Evolutionary conservation across 768 basidiomycete species (phyloP), one percentile per base, ranked within the genome.

Genomic region (Serendipita sp.): DNA sequence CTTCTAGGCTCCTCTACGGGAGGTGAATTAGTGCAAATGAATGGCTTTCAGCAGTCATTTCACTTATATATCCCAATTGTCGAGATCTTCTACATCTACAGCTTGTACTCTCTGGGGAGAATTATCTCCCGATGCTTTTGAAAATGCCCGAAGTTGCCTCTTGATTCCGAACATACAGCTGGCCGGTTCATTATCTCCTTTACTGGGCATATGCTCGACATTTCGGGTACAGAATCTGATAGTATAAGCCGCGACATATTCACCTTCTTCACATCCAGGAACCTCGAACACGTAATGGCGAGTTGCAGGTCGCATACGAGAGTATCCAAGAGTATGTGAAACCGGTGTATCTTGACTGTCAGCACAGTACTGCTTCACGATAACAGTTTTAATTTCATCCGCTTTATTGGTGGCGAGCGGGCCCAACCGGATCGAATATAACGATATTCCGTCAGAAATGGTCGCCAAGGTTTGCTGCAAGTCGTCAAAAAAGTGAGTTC

Each of bases 361-460:
- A 35, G 65, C 53, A 32, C 65, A 65, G 38, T 44, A 13, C 41
- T 65, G 65, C n/a, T 60, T 18, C 10, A 65, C 54, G n/a, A 53
- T 47, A 30, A 65, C 32, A 34, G 34, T 44, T 38, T 35, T 51
- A 28, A 24, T 24, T 24, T 24, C 24, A 24, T 24, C 24, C 24
- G 24, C 24, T 24, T 15, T 24, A 7, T 24, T 24, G 4, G n/a
- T n/a, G 8, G 8, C 8, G 30, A n/a, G 16, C 10, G 56, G 35
- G 41, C 30, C 35, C 13, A 38, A 35, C 37, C 58, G 24, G 32
- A 60, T 41, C 13, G 58, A 47, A 44, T 11, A 60, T 3, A 34
- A 13, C n/a, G 65, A 56, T 32, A 35, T 41, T 35, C 34, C 38
- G 28, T 32, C 58, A 8, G 54, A 37, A 13, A 47, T 35, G 5